Base-by-base conservation (phyloP, 75 land plant genomes). In the Pinus albicaulis region DNA sequence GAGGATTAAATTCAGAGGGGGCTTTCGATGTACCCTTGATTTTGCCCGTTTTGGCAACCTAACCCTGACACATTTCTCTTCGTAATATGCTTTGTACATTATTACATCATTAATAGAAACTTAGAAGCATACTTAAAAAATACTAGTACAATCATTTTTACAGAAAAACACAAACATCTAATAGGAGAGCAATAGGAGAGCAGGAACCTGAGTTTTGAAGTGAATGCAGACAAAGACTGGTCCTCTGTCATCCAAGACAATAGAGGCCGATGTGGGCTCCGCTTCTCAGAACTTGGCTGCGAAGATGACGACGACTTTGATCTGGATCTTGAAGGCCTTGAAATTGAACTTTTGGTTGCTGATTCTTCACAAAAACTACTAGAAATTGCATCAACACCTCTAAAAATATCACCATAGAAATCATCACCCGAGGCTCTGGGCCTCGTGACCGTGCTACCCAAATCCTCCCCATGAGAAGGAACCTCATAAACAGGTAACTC, bases 341-440 rank as follows among this genome's bases (percentile, higher is more conserved):
- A 72, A 24, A 24, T 38, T 7, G 25, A 53, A 17, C 57, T 53
- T 55, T 55, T 72, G 44, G 31, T 24, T 52, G 74, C 12, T 55
- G 57, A 25, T 26, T 72, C 74, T 72, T 72, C 74, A 53, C 25
- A 25, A 5, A 24, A 20, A 55, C 57, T 15, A 15, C 23, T 25
- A 24, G 28, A 23, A 72, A 13, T 15, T 26, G 11, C 31, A 24
- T 16, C 31, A 53, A 28, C 74, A 72, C 57, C 57, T 55, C 57
- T 52, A 15, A 72, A 72, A 53, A 72, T 72, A 72, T 72, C 74
- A 72, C n/a, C 74, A 72, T 72, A 72, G 57, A 72, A 72, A 38
- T 72, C 74, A 72, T 24, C 74, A 53, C 20, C 22, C 55, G 28
- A 55, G 14, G 57, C 25, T 55, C 53, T 72, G 17, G 31, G 57